Evolutionary conservation across 148 eudicot species (phyloP).

Genomic region (Dianthus caryophyllus): DNA sequence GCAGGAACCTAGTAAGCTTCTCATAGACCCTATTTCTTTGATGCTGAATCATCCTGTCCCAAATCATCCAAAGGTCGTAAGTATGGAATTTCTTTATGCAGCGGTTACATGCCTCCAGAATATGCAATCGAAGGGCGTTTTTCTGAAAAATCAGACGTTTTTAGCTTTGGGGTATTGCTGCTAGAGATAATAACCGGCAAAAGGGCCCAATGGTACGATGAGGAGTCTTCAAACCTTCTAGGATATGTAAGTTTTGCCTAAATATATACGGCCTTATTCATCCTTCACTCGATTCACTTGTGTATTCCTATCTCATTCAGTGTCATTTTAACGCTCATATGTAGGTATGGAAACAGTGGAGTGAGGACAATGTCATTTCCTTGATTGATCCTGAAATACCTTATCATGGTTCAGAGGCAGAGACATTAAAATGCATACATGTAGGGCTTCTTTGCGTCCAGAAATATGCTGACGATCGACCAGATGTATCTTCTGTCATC

Average conservation of each 20-base stretch:
- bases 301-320: not conserved
- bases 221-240: slow-evolving; percentile 24
- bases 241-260: slow-evolving; percentile 25
- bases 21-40: not conserved
- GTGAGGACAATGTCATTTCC: slow-evolving; percentile 28
- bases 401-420: slow-evolving; percentile 9
- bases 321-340: not conserved
- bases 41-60: not conserved
- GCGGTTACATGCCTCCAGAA: slow-evolving; percentile 38
- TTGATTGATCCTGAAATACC: slow-evolving; percentile 29
- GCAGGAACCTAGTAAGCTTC: slow-evolving; percentile 65
- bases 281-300: not conserved
- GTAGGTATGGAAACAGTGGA: slow-evolving; percentile 61
- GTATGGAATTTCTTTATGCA: slow-evolving; percentile 5
- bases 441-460: slow-evolving; percentile 57
- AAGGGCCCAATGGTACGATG: slow-evolving; percentile 27
- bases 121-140: slow-evolving; percentile 39
- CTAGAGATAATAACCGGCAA: slow-evolving; percentile 40
- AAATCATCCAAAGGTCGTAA: not conserved
- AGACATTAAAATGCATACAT: slow-evolving; percentile 36
- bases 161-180: slow-evolving; percentile 36
- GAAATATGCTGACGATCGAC: slow-evolving; percentile 38
- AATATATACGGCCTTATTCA: not conserved
- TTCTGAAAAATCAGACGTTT: slow-evolving; percentile 42
- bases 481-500: slow-evolving; percentile 35